Evolutionary conservation across 345 rosid species (phyloP).

Genomic region (Hibiscus mutabilis): DNA sequence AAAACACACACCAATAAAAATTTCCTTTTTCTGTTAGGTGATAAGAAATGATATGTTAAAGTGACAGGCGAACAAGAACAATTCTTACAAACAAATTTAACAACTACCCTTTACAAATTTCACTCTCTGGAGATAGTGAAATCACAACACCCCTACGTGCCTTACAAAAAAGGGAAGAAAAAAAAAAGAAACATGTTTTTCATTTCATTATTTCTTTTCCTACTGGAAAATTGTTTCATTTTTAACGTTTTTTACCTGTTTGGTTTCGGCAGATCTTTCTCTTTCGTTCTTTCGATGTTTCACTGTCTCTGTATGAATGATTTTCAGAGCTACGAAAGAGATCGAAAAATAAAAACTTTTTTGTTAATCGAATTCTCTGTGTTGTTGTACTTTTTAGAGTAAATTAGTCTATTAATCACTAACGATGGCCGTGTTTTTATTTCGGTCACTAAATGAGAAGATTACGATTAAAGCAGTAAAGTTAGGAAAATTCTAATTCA

Average conservation of each 20-base stretch:
- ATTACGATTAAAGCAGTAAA: too few relatives aligned
- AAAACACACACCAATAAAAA: background rate
- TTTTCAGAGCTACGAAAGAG: slow-evolving; percentile 5
- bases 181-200: slow-evolving; percentile 1
- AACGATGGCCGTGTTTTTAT: too few relatives aligned
- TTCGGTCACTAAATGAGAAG: too few relatives aligned
- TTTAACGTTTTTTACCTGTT: slow-evolving; percentile 21
- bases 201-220: background rate
- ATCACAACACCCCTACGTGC: slow-evolving; percentile 21
- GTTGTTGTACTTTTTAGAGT: too few relatives aligned
- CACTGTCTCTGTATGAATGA: background rate
- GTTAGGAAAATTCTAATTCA: too few relatives aligned
- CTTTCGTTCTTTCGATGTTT: background rate
- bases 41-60: slow-evolving; percentile 23
- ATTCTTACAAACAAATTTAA: slow-evolving; percentile 8
- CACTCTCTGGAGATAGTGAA: slow-evolving; percentile 26
- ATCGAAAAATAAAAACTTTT: background rate
- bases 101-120: slow-evolving; percentile 12
- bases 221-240: background rate
- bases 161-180: background rate
- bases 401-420: too few relatives aligned
- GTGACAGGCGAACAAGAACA: slow-evolving; percentile 49
- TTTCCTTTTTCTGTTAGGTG: slow-evolving; percentile 33
- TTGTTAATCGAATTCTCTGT: background rate
- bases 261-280: slow-evolving; percentile 21